Conservation (phyloP, 108 stramenopile genomes). For the Fragilaria radians region DNA sequence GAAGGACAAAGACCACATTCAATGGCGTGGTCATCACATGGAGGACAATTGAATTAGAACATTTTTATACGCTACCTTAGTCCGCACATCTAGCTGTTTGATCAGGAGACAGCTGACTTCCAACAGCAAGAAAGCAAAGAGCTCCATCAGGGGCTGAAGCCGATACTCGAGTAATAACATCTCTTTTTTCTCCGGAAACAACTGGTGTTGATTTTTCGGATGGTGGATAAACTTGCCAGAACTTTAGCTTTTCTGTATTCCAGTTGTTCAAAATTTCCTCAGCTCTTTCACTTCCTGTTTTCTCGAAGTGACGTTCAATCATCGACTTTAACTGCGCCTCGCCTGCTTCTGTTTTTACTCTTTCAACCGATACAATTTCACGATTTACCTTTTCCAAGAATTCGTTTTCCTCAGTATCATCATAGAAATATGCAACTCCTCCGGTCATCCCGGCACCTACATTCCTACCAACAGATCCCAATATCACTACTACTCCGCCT, state of each 20-base stretch:
- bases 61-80: conserved; percentile 16
- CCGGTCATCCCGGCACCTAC: conserved; percentile 96
- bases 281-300: conserved; percentile 86
- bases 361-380: conserved; percentile 85
- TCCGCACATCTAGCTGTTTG: conserved; percentile 83
- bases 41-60: too few species aligned
- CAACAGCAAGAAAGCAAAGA: conserved; percentile 81
- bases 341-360: conserved; percentile 60
- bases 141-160: conserved; percentile 75
- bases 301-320: conserved; percentile 82
- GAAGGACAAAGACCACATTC: too few species aligned
- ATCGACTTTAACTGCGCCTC: conserved; percentile 72
- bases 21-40: too few species aligned
- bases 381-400: conserved; percentile 82
- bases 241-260: conserved; percentile 68
- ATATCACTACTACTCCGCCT: conserved; percentile 87
- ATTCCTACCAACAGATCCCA: conserved; percentile 90
- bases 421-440: conserved; percentile 92
- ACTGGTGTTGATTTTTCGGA: conserved; percentile 42
- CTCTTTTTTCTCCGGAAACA: not conserved
- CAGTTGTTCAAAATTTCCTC: conserved; percentile 82
- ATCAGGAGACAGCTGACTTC: conserved; percentile 52
- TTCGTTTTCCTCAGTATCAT: conserved; percentile 45
- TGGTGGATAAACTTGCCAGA: conserved; percentile 89
- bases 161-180: conserved; percentile 40